Evolutionary conservation across 2,329 filamentous ascomycete species (phyloP).

Genomic region (Colletotrichum acutatum): DNA sequence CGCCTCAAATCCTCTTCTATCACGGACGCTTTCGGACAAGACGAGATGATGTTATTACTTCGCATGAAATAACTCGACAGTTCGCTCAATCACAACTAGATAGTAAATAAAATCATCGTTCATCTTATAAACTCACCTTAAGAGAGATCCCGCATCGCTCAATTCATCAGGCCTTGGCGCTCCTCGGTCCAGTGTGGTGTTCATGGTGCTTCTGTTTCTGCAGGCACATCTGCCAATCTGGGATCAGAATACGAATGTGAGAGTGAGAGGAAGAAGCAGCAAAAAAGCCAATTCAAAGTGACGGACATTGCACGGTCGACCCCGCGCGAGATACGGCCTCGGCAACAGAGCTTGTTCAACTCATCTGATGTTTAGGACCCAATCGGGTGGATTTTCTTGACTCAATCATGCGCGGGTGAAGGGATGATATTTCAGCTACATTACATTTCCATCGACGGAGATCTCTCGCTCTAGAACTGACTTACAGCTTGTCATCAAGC

Average conservation of each 20-base stretch:
- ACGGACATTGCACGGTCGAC: neutral
- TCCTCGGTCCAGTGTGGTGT: constrained; percentile 13
- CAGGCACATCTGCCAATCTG: neutral
- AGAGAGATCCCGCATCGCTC: constrained; percentile 1
- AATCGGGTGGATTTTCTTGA: neutral
- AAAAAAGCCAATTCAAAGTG: neutral
- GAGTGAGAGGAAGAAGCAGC: neutral
- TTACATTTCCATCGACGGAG: neutral
- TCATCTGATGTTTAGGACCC: neutral
- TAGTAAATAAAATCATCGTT: neutral
- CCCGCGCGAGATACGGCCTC: neutral
- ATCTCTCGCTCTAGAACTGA: neutral
- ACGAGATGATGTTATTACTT: neutral
- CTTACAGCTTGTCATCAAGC: neutral
- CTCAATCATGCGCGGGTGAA: constrained; percentile 3
- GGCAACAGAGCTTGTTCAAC: neutral
- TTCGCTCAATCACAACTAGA: neutral
- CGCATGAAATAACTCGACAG: neutral
- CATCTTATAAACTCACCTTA: neutral
- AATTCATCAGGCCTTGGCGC: constrained; percentile 23
- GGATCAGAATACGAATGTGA: neutral
- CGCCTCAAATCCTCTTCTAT: neutral
- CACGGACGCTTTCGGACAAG: neutral
- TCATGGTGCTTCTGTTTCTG: neutral
- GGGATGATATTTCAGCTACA: neutral